phyloP scores from a whole-genome alignment of 2,329 filamentous ascomycete genomes.

The Gaeumannomyces tritici region DNA sequence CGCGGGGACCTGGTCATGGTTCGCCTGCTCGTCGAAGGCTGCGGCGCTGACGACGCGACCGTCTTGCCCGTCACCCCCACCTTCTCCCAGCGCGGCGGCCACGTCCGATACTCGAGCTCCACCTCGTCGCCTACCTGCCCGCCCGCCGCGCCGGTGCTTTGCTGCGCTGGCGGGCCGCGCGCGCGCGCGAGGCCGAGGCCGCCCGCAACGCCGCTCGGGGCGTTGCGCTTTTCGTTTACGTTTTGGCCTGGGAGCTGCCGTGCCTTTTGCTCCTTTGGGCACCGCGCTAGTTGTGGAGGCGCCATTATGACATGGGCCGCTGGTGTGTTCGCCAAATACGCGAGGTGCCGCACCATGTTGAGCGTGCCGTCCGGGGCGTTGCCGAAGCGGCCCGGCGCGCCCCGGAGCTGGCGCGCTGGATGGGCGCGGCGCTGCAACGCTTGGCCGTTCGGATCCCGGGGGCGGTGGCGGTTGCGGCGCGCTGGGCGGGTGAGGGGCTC shows the following conservation, averaged over 20 bases:
- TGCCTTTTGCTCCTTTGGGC: conserved; percentile 16
- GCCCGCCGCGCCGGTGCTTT: too few species aligned
- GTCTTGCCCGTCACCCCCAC: too few species aligned
- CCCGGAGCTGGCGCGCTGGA: conserved; percentile 11
- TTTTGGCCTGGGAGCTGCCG: conserved; percentile 8
- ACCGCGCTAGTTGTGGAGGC: conserved; percentile 13
- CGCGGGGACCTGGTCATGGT: conserved; percentile 29
- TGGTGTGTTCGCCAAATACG: conserved; percentile 20
- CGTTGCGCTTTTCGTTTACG: too few species aligned
- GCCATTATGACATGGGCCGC: conserved; percentile 15
- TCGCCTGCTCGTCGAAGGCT: conserved; percentile 15
- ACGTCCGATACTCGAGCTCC: too few species aligned
- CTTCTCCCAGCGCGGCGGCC: too few species aligned
- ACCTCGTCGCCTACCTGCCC: too few species aligned
- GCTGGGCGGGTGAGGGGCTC: conserved; percentile 21
- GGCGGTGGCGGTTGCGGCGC: conserved; percentile 15
- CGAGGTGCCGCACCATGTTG: conserved; percentile 16
- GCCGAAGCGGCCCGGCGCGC: conserved; percentile 13
- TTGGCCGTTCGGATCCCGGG: conserved; percentile 14
- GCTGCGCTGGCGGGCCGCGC: too few species aligned
- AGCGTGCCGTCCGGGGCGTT: conserved; percentile 10
- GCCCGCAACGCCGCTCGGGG: too few species aligned
- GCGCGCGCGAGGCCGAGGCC: too few species aligned
- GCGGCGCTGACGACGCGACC: too few species aligned
- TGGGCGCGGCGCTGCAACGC: conserved; percentile 11